phyloP scores from a whole-genome alignment of 495 filamentous ascomycete genomes.

The Talaromyces stipitatus region DNA sequence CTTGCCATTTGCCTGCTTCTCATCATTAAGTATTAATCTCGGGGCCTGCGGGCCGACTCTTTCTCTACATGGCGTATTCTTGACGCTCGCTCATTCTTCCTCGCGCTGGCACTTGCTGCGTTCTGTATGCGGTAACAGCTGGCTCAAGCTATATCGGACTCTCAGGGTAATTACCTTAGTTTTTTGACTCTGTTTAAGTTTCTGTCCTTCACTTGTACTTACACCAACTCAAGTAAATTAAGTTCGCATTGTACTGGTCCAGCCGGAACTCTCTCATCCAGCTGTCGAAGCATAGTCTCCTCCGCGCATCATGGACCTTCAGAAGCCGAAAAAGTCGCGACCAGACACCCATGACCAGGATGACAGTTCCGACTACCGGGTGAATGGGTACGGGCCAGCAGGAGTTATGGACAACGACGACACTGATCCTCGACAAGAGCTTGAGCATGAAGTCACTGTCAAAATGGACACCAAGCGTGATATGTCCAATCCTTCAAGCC shows the following conservation, averaged over 20 bases:
- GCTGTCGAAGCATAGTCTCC: background rate
- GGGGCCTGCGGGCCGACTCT: slow-evolving; percentile 1
- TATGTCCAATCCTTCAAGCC: background rate
- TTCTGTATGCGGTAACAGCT: slow-evolving; percentile 1
- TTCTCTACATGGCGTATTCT: slow-evolving; percentile 3
- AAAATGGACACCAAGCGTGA: background rate
- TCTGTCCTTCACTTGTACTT: background rate
- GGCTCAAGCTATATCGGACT: background rate
- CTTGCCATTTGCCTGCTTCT: background rate
- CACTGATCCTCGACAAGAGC: slow-evolving; percentile 21
- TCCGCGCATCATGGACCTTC: slow-evolving; percentile 32
- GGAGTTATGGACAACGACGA: slow-evolving; percentile 33
- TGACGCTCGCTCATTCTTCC: background rate
- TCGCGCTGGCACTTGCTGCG: background rate
- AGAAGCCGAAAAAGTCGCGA: slow-evolving; percentile 39
- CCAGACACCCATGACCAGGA: slow-evolving; percentile 28
- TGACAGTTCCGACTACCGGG: slow-evolving; percentile 31
- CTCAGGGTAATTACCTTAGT: background rate
- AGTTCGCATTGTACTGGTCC: background rate
- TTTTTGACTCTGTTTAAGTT: background rate
- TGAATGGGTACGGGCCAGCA: slow-evolving; percentile 32
- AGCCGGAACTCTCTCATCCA: background rate
- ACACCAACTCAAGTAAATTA: background rate
- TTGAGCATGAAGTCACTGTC: slow-evolving; percentile 11
- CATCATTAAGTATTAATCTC: background rate